Percentiles rank a stretch among this genome's conserved stretches.
phyloP scores from a whole-genome alignment of 768 basidiomycete genomes.

The Russula earlei region DNA sequence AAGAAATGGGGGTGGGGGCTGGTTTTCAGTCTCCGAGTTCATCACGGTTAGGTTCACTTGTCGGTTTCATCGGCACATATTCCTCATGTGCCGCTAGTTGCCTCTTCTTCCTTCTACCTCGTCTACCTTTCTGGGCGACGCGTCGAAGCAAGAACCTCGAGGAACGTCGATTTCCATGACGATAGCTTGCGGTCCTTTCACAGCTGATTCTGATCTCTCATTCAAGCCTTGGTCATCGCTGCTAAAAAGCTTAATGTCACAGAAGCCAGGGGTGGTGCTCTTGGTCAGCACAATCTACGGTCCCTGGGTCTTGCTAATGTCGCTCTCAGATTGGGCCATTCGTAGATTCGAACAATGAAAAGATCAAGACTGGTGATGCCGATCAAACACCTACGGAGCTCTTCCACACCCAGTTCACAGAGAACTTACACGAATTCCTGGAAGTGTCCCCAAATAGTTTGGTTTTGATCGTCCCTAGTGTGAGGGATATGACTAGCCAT shows the following conservation, averaged over 20 bases:
- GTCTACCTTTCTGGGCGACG: constrained; percentile 29
- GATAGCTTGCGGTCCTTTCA: constrained; percentile 82
- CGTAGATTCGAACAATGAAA: constrained; percentile 66
- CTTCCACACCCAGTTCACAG: constrained; percentile 56
- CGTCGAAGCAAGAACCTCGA: constrained; percentile 31
- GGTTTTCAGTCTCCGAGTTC: constrained; percentile 77
- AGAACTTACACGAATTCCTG: constrained; percentile 48
- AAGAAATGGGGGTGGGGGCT: constrained; percentile 81
- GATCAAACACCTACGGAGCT: constrained; percentile 54
- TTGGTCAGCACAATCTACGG: constrained; percentile 42
- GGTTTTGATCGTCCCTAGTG: constrained; percentile 72
- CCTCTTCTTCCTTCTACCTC: constrained; percentile 40
- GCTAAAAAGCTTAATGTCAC: constrained; percentile 46
- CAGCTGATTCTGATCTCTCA: constrained; percentile 62
- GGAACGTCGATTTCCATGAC: constrained; percentile 51
- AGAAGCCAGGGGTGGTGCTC: constrained; percentile 67
- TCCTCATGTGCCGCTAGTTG: constrained; percentile 34
- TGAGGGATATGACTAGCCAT: constrained; percentile 68
- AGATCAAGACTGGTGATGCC: constrained; percentile 65
- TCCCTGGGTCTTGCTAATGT: not conserved
- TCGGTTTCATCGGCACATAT: not conserved
- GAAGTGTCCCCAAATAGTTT: constrained; percentile 55
- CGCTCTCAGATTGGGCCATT: constrained; percentile 78
- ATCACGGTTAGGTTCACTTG: constrained; percentile 48
- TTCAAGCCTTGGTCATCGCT: constrained; percentile 66